Base-by-base conservation (phyloP, 208 protist species). In the Trypanosoma melophagium region DNA sequence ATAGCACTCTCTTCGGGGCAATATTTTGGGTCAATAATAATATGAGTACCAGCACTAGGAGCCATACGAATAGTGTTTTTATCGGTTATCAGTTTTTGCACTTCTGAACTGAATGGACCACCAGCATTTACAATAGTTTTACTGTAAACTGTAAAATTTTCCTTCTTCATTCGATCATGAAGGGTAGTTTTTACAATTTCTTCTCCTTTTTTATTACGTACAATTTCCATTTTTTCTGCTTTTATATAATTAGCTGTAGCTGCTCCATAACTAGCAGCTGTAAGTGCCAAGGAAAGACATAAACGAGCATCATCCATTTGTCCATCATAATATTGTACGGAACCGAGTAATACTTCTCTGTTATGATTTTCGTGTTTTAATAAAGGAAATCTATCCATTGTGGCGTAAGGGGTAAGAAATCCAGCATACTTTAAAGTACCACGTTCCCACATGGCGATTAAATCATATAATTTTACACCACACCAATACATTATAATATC, bases 221-320 rank as follows among this genome's bases (percentile, higher is more conserved):
- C 70, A 51, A 83, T 58, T 40, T 85, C 75, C 58, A 96, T 81
- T 50, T 70, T 57, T 44, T 77, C 79, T 38, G 93, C 89, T 69
- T 84, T 81, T 21, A 84, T 81, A 80, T 99, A 94, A 79, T 99
- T 99, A 19, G 87, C 75, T n/a, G 93, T 89, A n/a, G 85, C 75
- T 7, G 98, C 95, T 35, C 96, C 91, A 60, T 92, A 83, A 14
- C 83, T 81, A 25, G 90, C 85, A 9, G 98, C 97, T 38, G 98
- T 98, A 56, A 98, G 80, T 7, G 96, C 97, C 14, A 97, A 83
- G 1, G 73, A 68, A 38, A 98, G 74, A 76, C 97, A 98, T 71
- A 98, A 85, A n/a, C 98, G 90, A 3, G 97, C 84, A 68, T 99
- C 98, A 82, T 99, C 97, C 81, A 97, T 92, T 79, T 97, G 93